Conservation (phyloP, 257 asterid genomes). For the Haberlea rhodopensis region DNA sequence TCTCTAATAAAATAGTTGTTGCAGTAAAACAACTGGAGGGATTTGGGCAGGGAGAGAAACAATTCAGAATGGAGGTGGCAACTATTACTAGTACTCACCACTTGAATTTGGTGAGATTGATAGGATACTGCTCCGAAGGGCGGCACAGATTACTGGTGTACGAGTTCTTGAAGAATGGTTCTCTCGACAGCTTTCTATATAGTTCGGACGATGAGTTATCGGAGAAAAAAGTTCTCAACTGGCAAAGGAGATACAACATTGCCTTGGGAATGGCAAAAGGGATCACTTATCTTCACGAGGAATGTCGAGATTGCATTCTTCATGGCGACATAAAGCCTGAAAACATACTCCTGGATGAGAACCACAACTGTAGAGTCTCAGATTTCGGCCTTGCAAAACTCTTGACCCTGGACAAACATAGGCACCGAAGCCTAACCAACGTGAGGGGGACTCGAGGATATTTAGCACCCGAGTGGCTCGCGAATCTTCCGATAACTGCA, state of each 20-base stretch:
- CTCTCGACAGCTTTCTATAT: conserved; percentile 38
- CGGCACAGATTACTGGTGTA: conserved; percentile 44
- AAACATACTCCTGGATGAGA: conserved; percentile 47
- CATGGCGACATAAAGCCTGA: conserved; percentile 58
- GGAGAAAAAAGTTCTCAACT: conserved; percentile 24
- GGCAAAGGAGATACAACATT: conserved; percentile 38
- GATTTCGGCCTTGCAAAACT: conserved; percentile 58
- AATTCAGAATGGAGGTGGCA: conserved; percentile 51
- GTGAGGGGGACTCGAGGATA: conserved; percentile 59
- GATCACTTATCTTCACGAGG: conserved; percentile 49
- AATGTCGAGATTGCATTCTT: conserved; percentile 41
- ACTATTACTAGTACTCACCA: conserved; percentile 53
- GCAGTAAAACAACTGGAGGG: conserved; percentile 53
- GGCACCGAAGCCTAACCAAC: conserved; percentile 29
- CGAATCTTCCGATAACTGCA: conserved; percentile 32
- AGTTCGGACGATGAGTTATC: not conserved
- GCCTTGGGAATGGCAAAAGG: conserved; percentile 49
- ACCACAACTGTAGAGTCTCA: conserved; percentile 39
- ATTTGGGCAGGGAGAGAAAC: conserved; percentile 43
- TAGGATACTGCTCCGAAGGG: conserved; percentile 46
- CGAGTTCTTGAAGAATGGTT: conserved; percentile 53
- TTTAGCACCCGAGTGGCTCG: conserved; percentile 52
- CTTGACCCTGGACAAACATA: conserved; percentile 31
- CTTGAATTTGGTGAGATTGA: conserved; percentile 46
- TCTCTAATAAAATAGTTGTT: conserved; percentile 30